phyloP scores from a whole-genome alignment of 768 basidiomycete genomes.

The Dendrothele bispora region DNA sequence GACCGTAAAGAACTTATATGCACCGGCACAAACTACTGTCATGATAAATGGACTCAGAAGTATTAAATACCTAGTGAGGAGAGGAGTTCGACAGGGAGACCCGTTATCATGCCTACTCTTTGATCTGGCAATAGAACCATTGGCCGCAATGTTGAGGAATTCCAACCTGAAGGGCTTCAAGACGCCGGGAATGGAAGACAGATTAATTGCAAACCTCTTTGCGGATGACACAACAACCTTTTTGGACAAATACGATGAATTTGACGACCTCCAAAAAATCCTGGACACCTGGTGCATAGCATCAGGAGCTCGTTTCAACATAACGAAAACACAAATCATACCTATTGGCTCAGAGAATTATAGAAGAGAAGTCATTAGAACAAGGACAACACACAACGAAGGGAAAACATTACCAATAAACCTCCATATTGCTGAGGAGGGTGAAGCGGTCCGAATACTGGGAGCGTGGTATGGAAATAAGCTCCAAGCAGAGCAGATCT shows the following conservation, averaged over 20 bases:
- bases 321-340: slow-evolving; percentile 21
- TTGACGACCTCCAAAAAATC: slow-evolving; percentile 4
- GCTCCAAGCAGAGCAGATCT: slow-evolving; percentile 3
- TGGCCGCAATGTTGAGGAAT: slow-evolving; percentile 18
- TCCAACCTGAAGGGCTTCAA: slow-evolving; percentile 15
- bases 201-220: slow-evolving; percentile 21
- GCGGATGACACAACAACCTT: slow-evolving; percentile 23
- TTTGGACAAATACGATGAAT: slow-evolving; percentile 10
- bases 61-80: slow-evolving; percentile 12
- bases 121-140: slow-evolving; percentile 28
- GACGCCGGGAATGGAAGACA: slow-evolving; percentile 9
- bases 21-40: no score
- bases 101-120: slow-evolving; percentile 14
- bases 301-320: slow-evolving; percentile 19
- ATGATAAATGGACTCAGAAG: slow-evolving; percentile 24
- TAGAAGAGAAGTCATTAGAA: neutral
- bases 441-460: slow-evolving; percentile 9
- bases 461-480: slow-evolving; percentile 24
- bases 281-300: slow-evolving; percentile 11
- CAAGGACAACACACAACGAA: neutral
- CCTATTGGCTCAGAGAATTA: slow-evolving; percentile 13
- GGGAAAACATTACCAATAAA: neutral
- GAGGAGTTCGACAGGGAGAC: slow-evolving; percentile 31
- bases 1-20: no score
- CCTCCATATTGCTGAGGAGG: slow-evolving; percentile 14